phyloP scores from a whole-genome alignment of 805 yeast species.

The Metschnikowia continentalis region DNA sequence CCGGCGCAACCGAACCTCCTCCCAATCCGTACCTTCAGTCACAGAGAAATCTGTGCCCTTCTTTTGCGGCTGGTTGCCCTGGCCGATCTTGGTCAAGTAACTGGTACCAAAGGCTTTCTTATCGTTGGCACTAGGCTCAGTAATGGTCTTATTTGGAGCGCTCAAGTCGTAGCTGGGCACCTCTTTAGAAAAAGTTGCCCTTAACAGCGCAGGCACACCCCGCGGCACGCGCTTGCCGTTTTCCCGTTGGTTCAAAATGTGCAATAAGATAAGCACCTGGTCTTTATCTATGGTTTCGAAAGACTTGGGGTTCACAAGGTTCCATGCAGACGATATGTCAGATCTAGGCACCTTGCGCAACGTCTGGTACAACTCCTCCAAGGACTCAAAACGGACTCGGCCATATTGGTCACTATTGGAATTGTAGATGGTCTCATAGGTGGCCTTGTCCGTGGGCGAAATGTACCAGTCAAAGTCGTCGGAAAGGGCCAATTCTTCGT shows the following conservation, averaged over 20 bases:
- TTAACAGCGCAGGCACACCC: constrained; percentile 87
- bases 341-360: constrained; percentile 72
- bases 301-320: constrained; percentile 85
- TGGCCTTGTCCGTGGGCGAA: constrained; percentile 76
- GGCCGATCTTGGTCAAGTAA: constrained; percentile 55
- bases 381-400: constrained; percentile 67
- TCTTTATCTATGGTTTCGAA: constrained; percentile 88
- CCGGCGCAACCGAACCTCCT: constrained; percentile 75
- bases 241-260: constrained; percentile 85
- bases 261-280: constrained; percentile 84
- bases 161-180: constrained; percentile 66
- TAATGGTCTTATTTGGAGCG: constrained; percentile 7
- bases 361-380: constrained; percentile 64
- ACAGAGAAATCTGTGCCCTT: constrained; percentile 69
- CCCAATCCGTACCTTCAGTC: constrained; percentile 86
- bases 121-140: constrained; percentile 17
- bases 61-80: constrained; percentile 31
- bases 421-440: constrained; percentile 75
- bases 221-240: constrained; percentile 82
- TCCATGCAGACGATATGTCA: constrained; percentile 91
- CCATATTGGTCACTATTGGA: constrained; percentile 76
- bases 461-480: constrained; percentile 94
- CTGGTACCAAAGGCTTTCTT: constrained; percentile 47
- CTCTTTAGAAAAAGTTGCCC: constrained; percentile 89
- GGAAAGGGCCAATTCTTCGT: constrained; percentile 57